Evolutionary conservation across 768 basidiomycete species (phyloP).

Genomic region (Russula emetica): DNA sequence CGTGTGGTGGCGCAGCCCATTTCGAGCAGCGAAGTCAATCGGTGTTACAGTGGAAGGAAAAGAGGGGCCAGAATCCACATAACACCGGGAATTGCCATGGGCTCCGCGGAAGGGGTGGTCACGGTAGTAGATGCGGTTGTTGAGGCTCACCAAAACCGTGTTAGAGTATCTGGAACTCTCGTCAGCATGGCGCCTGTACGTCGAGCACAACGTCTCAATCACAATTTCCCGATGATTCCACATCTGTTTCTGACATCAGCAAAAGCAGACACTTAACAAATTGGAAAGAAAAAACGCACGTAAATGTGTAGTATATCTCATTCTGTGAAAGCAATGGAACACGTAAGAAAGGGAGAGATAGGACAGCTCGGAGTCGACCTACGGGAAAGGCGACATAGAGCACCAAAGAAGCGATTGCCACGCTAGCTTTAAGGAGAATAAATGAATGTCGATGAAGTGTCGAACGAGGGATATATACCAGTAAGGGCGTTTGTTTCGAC

Average conservation of each 20-base stretch:
- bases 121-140: constrained; percentile 26
- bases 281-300: not conserved
- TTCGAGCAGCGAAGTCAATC: not conserved
- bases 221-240: constrained; percentile 29
- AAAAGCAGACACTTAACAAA: not conserved
- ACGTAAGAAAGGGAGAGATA: not conserved
- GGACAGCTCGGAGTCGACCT: not conserved
- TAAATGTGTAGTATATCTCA: constrained; percentile 17
- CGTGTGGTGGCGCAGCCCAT: not conserved
- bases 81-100: no score
- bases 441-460: not conserved
- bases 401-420: constrained; percentile 14
- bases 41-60: not conserved
- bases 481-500: constrained; percentile 32
- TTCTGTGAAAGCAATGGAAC: not conserved
- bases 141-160: constrained; percentile 31
- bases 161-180: constrained; percentile 27
- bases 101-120: constrained; percentile 2
- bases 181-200: not conserved
- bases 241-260: constrained; percentile 17
- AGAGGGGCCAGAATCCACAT: not conserved
- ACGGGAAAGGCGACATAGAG: constrained; percentile 22
- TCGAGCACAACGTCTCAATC: not conserved
- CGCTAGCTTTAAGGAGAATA: constrained; percentile 4
- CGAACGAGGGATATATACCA: constrained; percentile 4